Conservation (phyloP, 2,329 filamentous ascomycete genomes). For the Fusarium sp. region DNA sequence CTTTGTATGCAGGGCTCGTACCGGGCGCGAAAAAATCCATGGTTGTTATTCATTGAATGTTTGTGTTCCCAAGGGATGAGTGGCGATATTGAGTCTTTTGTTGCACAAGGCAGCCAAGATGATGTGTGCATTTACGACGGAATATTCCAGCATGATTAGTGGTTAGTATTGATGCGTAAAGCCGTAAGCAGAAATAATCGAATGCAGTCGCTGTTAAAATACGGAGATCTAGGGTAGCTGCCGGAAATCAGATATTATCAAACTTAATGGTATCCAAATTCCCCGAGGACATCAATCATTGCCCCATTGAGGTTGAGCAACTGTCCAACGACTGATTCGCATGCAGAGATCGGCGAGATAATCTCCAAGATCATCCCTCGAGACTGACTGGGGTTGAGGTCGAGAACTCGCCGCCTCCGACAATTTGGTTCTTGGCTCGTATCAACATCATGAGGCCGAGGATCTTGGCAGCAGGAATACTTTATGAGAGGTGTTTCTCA, state of each 20-base stretch:
- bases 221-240: slow-evolving; percentile 1
- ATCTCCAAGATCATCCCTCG: slow-evolving; percentile 13
- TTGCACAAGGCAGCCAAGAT: neutral
- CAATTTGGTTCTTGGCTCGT: neutral
- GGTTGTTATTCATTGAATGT: neutral
- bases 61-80: neutral
- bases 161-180: neutral
- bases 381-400: slow-evolving; percentile 15
- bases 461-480: neutral
- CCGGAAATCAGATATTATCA: neutral
- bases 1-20: neutral
- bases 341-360: slow-evolving; percentile 20
- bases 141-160: neutral
- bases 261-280: neutral
- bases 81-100: neutral
- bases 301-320: slow-evolving; percentile 19
- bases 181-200: neutral
- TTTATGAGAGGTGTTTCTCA: neutral
- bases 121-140: neutral
- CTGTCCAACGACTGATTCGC: slow-evolving; percentile 23
- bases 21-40: neutral
- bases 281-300: slow-evolving; percentile 11
- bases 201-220: neutral
- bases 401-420: slow-evolving; percentile 23
- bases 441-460: neutral